Base-by-base conservation (phyloP, 148 eudicot genomes). In the Arctostaphylos glauca region DNA sequence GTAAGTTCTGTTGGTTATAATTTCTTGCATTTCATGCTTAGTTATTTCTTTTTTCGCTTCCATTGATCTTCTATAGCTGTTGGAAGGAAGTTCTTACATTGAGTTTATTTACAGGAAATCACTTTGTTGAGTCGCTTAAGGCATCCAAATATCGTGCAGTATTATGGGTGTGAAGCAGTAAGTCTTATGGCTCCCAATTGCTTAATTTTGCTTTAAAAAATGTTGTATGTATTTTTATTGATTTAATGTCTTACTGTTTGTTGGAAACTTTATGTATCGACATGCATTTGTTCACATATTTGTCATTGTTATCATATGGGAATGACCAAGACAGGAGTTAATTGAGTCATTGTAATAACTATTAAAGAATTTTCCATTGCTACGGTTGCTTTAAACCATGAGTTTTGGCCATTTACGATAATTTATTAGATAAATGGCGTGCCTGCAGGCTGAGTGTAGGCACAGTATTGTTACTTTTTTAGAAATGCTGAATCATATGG, bases 71-170 rank as follows among this genome's bases (percentile, higher is more conserved):
- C 70, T 60, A 8, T 60, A 3, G 12, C 49, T 41, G 25, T 56
- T 56, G 38, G 52, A 41, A 14, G 31, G 71, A 79, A 47, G 44
- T 79, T 82, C 84, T 82, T 58, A 75, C 78, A 70, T 83, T 79
- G 38, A 47, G 7, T 72, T 86, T 54, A 75, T 78, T 86, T 38
- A 81, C 95, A 96, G 98, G 98, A 96, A 87, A 90, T 96, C 77
- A 67, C 89, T 66, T 83, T 96, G 81, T 85, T 96, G 89, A 93
- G 98, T 84, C 92, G 94, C 76, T 84, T 94, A 80, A 87, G 92
- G n/a, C 99, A 96, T 88, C 99, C 95, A 62, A 94, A 96, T 81
- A 96, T 96, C 56, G 99, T 96, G 89, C 99, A 90, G 87, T 96
- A 96, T 85, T 93, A 94, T 87, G 99, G 99, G 48, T 90, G 92